These are phyloP conservation scores for Venturia pyrina DNA, from an alignment of 2,329 filamentous ascomycete genomes.

Conservation along the genomic window DNA sequence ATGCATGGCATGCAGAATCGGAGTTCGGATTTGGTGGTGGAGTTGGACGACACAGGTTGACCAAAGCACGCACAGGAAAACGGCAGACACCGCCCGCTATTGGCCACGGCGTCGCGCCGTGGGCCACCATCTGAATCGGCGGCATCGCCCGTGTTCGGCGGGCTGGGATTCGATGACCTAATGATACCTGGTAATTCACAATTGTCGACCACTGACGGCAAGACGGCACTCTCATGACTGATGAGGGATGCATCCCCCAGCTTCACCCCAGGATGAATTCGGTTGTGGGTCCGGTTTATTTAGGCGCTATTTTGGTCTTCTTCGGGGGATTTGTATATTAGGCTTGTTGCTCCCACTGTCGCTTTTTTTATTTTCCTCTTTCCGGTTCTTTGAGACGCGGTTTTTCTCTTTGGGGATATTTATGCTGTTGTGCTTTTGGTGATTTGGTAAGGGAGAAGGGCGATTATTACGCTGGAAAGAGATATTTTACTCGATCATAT, in stretches of 20 bases:
- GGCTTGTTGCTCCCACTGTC: background rate
- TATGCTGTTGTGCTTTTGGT: background rate
- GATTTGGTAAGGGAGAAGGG: background rate
- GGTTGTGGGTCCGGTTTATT: background rate
- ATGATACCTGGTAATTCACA: too few relatives aligned
- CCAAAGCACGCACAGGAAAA: background rate
- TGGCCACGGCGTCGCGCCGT: background rate
- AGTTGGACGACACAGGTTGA: background rate
- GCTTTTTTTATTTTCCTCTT: too few relatives aligned
- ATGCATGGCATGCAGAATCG: too few relatives aligned
- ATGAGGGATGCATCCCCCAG: background rate
- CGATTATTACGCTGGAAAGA: background rate
- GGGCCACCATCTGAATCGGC: background rate
- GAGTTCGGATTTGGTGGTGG: background rate
- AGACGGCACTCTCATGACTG: background rate
- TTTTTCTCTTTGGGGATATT: background rate
- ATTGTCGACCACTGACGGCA: too few relatives aligned
- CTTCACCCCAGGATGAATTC: background rate
- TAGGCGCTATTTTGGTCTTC: too few relatives aligned
- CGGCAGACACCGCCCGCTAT: background rate
- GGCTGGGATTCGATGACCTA: background rate
- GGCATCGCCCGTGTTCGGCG: background rate
- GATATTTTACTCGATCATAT: background rate
- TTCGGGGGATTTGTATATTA: too few relatives aligned
- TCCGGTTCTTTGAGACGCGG: too few relatives aligned